These are phyloP conservation scores for Botrytis porri DNA, from an alignment of 2,329 filamentous ascomycete species.

Conservation along the genomic window DNA sequence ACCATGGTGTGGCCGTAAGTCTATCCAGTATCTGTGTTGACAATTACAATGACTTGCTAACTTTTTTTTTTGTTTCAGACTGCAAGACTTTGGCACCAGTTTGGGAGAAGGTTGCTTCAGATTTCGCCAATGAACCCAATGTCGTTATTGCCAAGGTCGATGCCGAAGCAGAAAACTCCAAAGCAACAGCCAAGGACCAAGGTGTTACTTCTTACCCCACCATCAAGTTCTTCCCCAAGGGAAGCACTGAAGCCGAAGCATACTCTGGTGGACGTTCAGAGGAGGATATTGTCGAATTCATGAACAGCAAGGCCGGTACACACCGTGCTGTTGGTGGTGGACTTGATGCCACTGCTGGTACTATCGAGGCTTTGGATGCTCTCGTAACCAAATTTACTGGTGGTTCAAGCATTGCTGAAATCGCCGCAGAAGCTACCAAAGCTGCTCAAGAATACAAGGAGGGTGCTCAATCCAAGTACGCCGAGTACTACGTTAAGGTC, in stretches of 20 bases:
- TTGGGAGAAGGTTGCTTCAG: constrained; percentile 83
- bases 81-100: constrained; percentile 91
- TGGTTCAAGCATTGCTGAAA: constrained; percentile 54
- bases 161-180: constrained; percentile 82
- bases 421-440: constrained; percentile 70
- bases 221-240: constrained; percentile 95
- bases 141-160: constrained; percentile 95
- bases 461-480: constrained; percentile 67
- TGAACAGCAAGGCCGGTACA: constrained; percentile 88
- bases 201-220: constrained; percentile 88
- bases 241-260: constrained; percentile 65
- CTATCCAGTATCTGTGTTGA: neutral
- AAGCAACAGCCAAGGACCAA: constrained; percentile 71
- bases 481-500: constrained; percentile 90
- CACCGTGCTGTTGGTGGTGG: constrained; percentile 79
- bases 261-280: constrained; percentile 79
- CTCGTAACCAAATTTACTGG: constrained; percentile 73
- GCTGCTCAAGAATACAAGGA: constrained; percentile 64
- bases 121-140: constrained; percentile 73
- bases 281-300: constrained; percentile 70
- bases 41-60: neutral
- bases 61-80: constrained; percentile 55
- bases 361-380: constrained; percentile 72
- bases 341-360: constrained; percentile 76
- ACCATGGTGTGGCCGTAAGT: constrained; percentile 92